These are phyloP conservation scores for Tuber microsphaerosporum DNA, from an alignment of 495 filamentous ascomycete species.

Conservation along the genomic window DNA sequence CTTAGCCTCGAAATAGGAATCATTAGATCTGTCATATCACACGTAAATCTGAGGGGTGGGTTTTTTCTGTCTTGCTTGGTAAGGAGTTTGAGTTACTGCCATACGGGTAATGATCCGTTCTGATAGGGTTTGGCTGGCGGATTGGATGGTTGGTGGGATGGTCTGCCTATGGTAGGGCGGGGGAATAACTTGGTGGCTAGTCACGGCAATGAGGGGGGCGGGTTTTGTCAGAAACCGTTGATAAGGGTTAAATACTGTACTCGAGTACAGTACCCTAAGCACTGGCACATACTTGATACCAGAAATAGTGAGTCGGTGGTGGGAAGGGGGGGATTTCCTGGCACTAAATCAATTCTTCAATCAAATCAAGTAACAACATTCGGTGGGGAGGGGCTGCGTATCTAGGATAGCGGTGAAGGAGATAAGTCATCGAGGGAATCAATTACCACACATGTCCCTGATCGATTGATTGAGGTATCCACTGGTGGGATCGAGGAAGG, in stretches of 20 bases:
- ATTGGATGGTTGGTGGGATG: neutral
- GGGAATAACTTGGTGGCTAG: neutral
- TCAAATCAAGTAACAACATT: neutral
- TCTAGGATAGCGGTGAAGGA: neutral
- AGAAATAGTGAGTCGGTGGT: neutral
- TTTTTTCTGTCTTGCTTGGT: neutral
- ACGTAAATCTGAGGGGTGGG: neutral
- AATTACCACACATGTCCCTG: neutral
- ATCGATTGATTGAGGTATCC: neutral
- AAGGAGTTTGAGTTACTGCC: neutral
- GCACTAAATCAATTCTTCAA: neutral
- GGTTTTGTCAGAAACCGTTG: neutral
- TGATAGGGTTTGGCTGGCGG: neutral
- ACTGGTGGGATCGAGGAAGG: neutral
- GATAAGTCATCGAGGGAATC: neutral
- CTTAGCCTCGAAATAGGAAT: neutral
- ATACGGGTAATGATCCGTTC: neutral
- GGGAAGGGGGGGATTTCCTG: neutral
- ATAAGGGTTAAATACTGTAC: neutral
- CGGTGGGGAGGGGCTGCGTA: neutral
- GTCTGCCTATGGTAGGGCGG: neutral
- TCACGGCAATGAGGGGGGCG: neutral
- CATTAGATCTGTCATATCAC: neutral
- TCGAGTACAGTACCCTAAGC: neutral
- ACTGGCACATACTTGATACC: neutral